Percentiles rank a stretch among this genome's conserved stretches.
Evolutionary conservation across 805 yeast species (phyloP).

Genomic region (Jamesozyma spencerorum): DNA sequence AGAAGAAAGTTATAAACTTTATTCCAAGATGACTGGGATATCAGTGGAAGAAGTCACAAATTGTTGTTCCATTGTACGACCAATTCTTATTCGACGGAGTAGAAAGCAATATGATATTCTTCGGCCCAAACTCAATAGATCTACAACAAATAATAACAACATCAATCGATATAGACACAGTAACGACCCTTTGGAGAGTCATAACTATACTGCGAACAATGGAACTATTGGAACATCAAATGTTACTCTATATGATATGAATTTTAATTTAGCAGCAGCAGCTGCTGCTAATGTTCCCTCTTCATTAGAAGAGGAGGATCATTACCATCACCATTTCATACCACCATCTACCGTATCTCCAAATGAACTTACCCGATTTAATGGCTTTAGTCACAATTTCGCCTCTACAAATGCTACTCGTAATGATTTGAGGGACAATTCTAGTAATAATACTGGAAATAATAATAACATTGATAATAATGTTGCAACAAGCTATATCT

Average conservation of each 20-base stretch:
- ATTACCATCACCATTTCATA: constrained; percentile 1
- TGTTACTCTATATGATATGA: not conserved
- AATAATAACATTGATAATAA: not conserved
- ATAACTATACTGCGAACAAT: not conserved
- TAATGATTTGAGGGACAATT: not conserved
- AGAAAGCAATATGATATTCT: constrained; percentile 8
- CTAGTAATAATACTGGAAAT: not conserved
- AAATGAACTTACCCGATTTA: not conserved
- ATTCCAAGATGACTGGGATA: constrained; percentile 18
- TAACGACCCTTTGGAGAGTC: not conserved
- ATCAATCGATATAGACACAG: not conserved
- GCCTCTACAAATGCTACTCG: not conserved
- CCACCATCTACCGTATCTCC: constrained; percentile 1
- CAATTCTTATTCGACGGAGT: constrained; percentile 14
- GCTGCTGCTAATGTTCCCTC: not conserved
- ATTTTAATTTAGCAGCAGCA: not conserved
- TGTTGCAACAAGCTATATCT: not conserved
- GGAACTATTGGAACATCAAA: not conserved
- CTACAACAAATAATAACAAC: not conserved
- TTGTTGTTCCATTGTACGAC: constrained; percentile 23
- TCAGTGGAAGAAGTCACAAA: constrained; percentile 15
- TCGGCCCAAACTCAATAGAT: constrained; percentile 1
- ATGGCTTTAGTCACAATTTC: not conserved
- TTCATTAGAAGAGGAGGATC: not conserved
- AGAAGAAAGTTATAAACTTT: constrained; percentile 11